These are phyloP conservation scores for Monosporascus sp. DNA, from an alignment of 2,329 filamentous ascomycete species.

Conservation along the genomic window DNA sequence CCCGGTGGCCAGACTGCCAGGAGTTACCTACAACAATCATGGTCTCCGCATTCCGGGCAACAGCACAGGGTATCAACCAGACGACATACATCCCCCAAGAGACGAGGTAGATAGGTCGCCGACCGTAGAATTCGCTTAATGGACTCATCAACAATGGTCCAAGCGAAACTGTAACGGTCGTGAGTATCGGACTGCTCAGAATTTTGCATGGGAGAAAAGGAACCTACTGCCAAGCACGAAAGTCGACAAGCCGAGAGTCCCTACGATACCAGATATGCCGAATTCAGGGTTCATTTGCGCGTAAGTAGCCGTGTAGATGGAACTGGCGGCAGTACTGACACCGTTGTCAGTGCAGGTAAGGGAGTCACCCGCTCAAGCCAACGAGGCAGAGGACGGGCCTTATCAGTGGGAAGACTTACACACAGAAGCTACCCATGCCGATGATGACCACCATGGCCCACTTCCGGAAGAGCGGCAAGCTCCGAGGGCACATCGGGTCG, in stretches of 20 bases:
- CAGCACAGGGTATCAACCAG: slow-evolving; percentile 76
- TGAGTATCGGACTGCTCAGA: neutral
- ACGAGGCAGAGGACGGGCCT: neutral
- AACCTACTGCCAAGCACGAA: slow-evolving; percentile 71
- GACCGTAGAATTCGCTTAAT: slow-evolving; percentile 73
- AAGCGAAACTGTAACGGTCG: slow-evolving; percentile 36
- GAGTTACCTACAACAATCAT: slow-evolving; percentile 54
- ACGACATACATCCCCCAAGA: slow-evolving; percentile 72
- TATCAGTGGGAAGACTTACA: slow-evolving; percentile 54
- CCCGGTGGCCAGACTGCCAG: neutral
- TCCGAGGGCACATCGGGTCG: slow-evolving; percentile 71
- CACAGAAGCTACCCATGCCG: slow-evolving; percentile 70
- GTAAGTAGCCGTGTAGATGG: slow-evolving; percentile 86
- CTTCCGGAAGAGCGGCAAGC: slow-evolving; percentile 59
- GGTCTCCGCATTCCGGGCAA: slow-evolving; percentile 75
- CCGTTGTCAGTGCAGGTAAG: slow-evolving; percentile 6
- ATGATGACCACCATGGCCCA: slow-evolving; percentile 77
- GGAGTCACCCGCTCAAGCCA: neutral
- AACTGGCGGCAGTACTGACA: slow-evolving; percentile 71
- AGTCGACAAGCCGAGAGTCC: slow-evolving; percentile 72
- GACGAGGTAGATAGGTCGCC: slow-evolving; percentile 72
- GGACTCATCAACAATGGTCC: slow-evolving; percentile 61
- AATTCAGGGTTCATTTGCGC: slow-evolving; percentile 71
- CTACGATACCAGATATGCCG: slow-evolving; percentile 62
- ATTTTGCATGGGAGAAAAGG: slow-evolving; percentile 36